These are phyloP conservation scores for Mycena indigotica DNA, from an alignment of 768 basidiomycete species.

Conservation along the genomic window DNA sequence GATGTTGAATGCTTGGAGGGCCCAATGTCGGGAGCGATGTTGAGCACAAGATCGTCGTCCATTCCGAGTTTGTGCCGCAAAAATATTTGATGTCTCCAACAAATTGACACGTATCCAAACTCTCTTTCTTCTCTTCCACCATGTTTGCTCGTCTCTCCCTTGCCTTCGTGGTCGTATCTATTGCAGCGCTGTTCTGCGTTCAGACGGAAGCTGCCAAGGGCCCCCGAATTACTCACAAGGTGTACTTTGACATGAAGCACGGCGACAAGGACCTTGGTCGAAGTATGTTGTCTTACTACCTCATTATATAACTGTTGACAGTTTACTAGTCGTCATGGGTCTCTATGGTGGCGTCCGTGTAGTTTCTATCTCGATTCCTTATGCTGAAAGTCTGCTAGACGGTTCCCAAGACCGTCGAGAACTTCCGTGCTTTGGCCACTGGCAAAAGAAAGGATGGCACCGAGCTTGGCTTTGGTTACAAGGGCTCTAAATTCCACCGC, in stretches of 20 bases:
- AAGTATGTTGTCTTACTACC: slow-evolving; percentile 44
- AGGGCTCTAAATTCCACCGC: slow-evolving; percentile 96
- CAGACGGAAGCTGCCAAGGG: slow-evolving; percentile 82
- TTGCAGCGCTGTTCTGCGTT: slow-evolving; percentile 71
- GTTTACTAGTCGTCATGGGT: slow-evolving; percentile 71
- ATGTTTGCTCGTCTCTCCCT: slow-evolving; percentile 69
- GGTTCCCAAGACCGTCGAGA: slow-evolving; percentile 95
- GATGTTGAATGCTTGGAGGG: slow-evolving; percentile 23
- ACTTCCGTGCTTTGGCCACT: slow-evolving; percentile 92
- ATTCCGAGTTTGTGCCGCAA: slow-evolving; percentile 4
- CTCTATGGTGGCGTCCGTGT: slow-evolving; percentile 81
- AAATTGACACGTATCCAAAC: slow-evolving; percentile 12
- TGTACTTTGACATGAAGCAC: slow-evolving; percentile 94
- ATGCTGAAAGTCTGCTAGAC: slow-evolving; percentile 49
- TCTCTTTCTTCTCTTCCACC: slow-evolving; percentile 28
- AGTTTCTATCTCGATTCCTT: slow-evolving; percentile 1
- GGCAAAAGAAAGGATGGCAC: slow-evolving; percentile 79
- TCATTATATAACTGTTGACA: slow-evolving; percentile 2
- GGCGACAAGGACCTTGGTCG: slow-evolving; percentile 86
- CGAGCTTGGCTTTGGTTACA: slow-evolving; percentile 85
- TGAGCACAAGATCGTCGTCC: slow-evolving; percentile 68
- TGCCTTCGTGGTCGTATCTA: slow-evolving; percentile 59
- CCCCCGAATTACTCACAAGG: slow-evolving; percentile 88
- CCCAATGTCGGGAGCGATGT: slow-evolving; percentile 53
- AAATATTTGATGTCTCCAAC: slow-evolving; percentile 13